These are phyloP conservation scores for Spongospora subterranea DNA, from an alignment of 208 protist genomes.

Conservation along the genomic window DNA sequence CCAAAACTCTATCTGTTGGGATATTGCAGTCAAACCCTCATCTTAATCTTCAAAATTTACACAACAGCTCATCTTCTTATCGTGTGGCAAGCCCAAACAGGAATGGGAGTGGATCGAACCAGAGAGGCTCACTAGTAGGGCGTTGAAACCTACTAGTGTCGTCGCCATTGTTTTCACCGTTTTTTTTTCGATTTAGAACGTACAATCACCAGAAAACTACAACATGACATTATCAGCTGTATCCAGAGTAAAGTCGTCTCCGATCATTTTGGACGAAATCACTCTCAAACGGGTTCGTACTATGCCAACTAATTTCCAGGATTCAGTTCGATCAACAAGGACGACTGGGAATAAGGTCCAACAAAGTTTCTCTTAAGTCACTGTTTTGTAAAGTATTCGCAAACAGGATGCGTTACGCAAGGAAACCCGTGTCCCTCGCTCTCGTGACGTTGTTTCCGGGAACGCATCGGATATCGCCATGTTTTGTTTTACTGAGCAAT, in stretches of 20 bases:
- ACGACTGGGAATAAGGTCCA: background rate
- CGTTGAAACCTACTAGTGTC: too few relatives aligned
- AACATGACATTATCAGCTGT: background rate
- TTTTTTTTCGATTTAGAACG: background rate
- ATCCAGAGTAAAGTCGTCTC: background rate
- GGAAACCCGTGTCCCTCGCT: background rate
- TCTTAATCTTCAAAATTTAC: too few relatives aligned
- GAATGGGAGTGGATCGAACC: too few relatives aligned
- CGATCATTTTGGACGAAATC: background rate
- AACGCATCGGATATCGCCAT: slow-evolving; percentile 44
- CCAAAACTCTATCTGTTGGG: background rate
- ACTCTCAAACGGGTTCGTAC: slow-evolving; percentile 43
- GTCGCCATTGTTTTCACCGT: background rate
- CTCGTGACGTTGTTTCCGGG: background rate
- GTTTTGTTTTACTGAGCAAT: slow-evolving; percentile 49
- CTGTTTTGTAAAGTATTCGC: background rate
- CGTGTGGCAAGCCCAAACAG: too few relatives aligned
- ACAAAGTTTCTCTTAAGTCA: background rate
- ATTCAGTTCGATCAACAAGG: background rate
- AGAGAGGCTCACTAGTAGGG: too few relatives aligned
- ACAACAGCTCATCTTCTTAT: too few relatives aligned
- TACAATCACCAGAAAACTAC: background rate
- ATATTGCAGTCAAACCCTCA: too few relatives aligned
- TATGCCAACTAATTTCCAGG: slow-evolving; percentile 8
- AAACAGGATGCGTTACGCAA: slow-evolving; percentile 16